Percentiles rank a stretch among this genome's conserved stretches.
Conservation (phyloP, 2,329 filamentous ascomycete species). For the Bertia moriformis region DNA sequence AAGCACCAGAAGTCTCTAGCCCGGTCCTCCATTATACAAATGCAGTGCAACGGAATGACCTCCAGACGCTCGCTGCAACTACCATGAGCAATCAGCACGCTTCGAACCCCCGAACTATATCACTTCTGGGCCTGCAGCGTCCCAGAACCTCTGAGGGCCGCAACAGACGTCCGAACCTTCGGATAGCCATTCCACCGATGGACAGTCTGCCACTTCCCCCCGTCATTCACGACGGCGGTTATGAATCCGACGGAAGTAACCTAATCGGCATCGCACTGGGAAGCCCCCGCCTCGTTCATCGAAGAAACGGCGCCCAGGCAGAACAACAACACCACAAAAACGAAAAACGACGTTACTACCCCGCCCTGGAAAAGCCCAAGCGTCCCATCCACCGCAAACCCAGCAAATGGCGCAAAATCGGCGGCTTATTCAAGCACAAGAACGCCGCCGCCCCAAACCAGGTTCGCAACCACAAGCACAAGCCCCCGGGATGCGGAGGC, state of each 20-base stretch:
- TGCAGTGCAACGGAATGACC: background rate
- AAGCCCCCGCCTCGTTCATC: background rate
- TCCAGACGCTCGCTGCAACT: no score
- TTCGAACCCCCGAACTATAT: no score
- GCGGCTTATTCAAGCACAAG: constrained; percentile 1
- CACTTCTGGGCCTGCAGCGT: background rate
- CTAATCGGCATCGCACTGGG: background rate
- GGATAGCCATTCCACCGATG: background rate
- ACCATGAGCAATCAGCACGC: no score
- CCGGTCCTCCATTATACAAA: background rate
- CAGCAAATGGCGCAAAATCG: constrained; percentile 1
- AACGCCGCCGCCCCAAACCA: background rate
- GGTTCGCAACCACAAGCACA: background rate
- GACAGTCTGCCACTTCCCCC: background rate
- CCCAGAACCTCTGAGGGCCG: background rate
- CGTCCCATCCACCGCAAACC: no score
- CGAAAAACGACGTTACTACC: background rate
- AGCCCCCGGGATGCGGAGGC: background rate
- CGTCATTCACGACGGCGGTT: background rate
- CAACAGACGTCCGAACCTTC: background rate
- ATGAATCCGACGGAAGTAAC: background rate
- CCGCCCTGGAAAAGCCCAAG: background rate
- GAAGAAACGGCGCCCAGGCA: no score
- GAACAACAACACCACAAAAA: background rate
- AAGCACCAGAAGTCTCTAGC: background rate